Evolutionary conservation across 352 stramenopile genomes (phyloP).

Genomic region (Phytophthora litchii): DNA sequence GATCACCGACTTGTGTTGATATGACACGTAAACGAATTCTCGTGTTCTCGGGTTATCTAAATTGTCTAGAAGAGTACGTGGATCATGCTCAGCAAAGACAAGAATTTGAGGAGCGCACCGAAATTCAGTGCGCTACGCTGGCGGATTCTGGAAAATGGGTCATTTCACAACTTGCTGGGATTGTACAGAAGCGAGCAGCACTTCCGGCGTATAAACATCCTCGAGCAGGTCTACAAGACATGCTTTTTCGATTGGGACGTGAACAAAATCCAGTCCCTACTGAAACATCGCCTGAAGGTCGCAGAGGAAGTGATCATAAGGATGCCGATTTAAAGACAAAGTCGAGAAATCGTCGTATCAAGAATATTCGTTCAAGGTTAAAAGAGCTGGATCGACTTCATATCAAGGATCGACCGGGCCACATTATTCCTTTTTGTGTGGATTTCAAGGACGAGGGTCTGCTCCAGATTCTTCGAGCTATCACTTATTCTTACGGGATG

Average conservation of each 20-base stretch:
- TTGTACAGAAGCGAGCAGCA: constrained; percentile 47
- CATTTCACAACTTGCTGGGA: constrained; percentile 37
- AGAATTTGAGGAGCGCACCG: background rate
- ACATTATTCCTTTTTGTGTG: constrained; percentile 67
- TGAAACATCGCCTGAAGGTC: constrained; percentile 16
- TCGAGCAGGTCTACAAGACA: constrained; percentile 52
- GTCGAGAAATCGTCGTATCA: constrained; percentile 53
- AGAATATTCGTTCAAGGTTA: constrained; percentile 61
- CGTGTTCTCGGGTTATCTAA: constrained; percentile 73
- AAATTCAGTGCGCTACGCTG: constrained; percentile 17
- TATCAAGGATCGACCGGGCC: constrained; percentile 48
- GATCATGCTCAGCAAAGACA: constrained; percentile 25
- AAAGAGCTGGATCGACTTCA: constrained; percentile 44
- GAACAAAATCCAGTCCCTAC: constrained; percentile 19
- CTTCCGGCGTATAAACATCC: constrained; percentile 54
- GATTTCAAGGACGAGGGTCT: constrained; percentile 62
- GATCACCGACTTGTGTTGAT: constrained; percentile 72
- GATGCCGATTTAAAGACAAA: constrained; percentile 31
- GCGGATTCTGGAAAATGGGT: constrained; percentile 35
- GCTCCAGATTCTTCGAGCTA: constrained; percentile 38
- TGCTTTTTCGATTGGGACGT: constrained; percentile 47
- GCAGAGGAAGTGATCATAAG: constrained; percentile 6
- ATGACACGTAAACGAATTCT: constrained; percentile 49
- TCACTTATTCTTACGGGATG: constrained; percentile 27
- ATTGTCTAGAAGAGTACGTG: constrained; percentile 70